Base-by-base conservation (phyloP, 1,139 yeast genomes). In the Candida frijolesensis region DNA sequence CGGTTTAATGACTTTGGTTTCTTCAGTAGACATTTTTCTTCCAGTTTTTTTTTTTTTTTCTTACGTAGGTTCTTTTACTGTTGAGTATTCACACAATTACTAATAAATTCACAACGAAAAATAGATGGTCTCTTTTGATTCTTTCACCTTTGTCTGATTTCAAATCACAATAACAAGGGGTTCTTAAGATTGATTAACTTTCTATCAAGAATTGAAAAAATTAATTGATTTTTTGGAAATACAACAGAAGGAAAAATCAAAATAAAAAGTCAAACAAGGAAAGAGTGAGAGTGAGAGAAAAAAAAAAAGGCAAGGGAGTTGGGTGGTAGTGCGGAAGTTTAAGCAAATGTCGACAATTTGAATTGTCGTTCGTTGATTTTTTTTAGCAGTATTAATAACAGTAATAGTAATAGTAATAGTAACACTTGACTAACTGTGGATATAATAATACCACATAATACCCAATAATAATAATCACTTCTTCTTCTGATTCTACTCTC, bases 1-100 rank as follows among this genome's bases (percentile, higher is more conserved):
- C 49, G 67, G 66, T 56, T 70, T 68, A 22, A 56, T 49, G 14
- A 54, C 45, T 50, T 53, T 54, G 37, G 57, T 47, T 50, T 53
- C 56, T 57, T 63, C 66, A 48, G 58, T 51, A 50, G 55, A 46
- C 52, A 52, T 50, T 39, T 25, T 46, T 19, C 12, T 18, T 11
- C n/a, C 25, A 25, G 29, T 25, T 25, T 44, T 15, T 29, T 29
- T 35, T 34, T 44, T 4, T 44, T 12, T 35, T 18, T 29, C 25
- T 25, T 39, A 8, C 15, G 2, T 5, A 25, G 8, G 4, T 19
- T 38, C 40, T 27, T 39, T 29, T 8, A n/a, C 30, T 29, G n/a
- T 42, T 30, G 16, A n/a, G 27, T 29, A 15, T 41, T 37, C 41
- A 29, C 35, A 33, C 35, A 33, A 33, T 33, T 33, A 33, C 35